Percentiles rank a stretch among this genome's conserved stretches.
Evolutionary conservation across 2,329 filamentous ascomycete genomes (phyloP).

Genomic region (Beauveria asiatica): DNA sequence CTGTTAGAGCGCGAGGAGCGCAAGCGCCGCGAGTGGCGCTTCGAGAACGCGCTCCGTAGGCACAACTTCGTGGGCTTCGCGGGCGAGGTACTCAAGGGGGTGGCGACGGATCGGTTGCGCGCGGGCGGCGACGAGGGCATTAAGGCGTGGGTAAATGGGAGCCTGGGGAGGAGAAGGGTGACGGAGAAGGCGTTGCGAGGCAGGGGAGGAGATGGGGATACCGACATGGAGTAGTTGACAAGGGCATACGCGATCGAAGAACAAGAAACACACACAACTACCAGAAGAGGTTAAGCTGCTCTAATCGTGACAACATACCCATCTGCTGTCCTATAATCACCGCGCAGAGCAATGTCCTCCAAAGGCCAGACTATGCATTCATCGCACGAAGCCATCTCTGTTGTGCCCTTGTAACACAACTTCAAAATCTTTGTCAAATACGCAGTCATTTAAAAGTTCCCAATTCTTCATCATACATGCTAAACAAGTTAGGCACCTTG

Average conservation of each 20-base stretch:
- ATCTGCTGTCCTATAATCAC: neutral
- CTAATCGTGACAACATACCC: conserved; percentile 1
- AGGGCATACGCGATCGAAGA: neutral
- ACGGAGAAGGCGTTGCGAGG: conserved; percentile 27
- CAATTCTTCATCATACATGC: neutral
- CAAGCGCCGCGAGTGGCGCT: conserved; percentile 81
- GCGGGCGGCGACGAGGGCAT: conserved; percentile 58
- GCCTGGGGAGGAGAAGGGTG: conserved; percentile 45
- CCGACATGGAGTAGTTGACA: conserved; percentile 29
- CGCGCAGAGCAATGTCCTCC: neutral
- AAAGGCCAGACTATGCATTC: neutral
- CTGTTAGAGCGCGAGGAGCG: conserved; percentile 68
- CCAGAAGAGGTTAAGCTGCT: neutral
- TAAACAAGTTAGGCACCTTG: neutral
- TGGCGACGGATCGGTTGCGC: conserved; percentile 64
- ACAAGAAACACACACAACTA: neutral
- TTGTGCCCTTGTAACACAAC: neutral
- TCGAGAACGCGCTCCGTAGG: conserved; percentile 84
- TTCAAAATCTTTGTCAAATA: neutral
- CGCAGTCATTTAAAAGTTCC: neutral
- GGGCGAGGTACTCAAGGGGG: conserved; percentile 79
- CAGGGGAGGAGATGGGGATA: conserved; percentile 28
- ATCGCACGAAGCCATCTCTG: neutral
- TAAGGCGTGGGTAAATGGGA: conserved; percentile 63
- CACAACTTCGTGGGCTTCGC: conserved; percentile 98